Evolutionary conservation across 768 basidiomycete genomes (phyloP).

Genomic region (Leucogyrophana mollusca): DNA sequence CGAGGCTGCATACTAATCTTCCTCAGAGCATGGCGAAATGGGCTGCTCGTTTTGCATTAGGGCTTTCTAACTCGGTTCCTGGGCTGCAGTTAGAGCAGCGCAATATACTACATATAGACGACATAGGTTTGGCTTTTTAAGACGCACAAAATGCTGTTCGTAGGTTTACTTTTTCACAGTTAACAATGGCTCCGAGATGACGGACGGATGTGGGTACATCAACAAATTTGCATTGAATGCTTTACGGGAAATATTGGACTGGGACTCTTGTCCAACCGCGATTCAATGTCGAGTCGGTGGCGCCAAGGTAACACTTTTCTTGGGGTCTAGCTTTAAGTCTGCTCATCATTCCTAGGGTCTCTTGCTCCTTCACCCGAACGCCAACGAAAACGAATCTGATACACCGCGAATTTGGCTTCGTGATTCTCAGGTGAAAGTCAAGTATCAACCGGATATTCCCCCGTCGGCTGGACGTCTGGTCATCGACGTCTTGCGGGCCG

Average conservation of each 20-base stretch:
- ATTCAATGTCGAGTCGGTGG: slow-evolving; percentile 52
- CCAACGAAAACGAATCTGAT: slow-evolving; percentile 14
- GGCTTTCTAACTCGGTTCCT: slow-evolving; percentile 63
- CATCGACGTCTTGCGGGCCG: slow-evolving; percentile 54
- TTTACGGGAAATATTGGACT: slow-evolving; percentile 32
- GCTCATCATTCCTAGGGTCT: slow-evolving; percentile 13
- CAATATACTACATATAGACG: slow-evolving; percentile 40
- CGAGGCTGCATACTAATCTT: not conserved
- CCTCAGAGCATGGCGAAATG: slow-evolving; percentile 63
- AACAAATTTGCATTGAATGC: slow-evolving; percentile 36
- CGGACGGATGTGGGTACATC: slow-evolving; percentile 53
- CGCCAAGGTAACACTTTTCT: slow-evolving; percentile 35
- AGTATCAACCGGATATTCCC: slow-evolving; percentile 28
- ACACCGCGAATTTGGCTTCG: slow-evolving; percentile 30
- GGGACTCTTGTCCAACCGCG: slow-evolving; percentile 42
- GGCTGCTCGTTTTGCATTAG: slow-evolving; percentile 59
- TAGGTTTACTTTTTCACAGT: slow-evolving; percentile 3
- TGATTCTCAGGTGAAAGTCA: slow-evolving; percentile 48
- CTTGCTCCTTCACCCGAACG: slow-evolving; percentile 28
- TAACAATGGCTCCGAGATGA: slow-evolving; percentile 43
- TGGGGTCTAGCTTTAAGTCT: not conserved
- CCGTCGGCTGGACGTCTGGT: slow-evolving; percentile 43
- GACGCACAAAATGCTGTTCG: not conserved
- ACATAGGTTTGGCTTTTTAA: slow-evolving; percentile 44
- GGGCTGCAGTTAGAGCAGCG: slow-evolving; percentile 39